These are phyloP conservation scores for Ophiosphaerella narmari DNA, from an alignment of 2,329 filamentous ascomycete species.

Conservation along the genomic window DNA sequence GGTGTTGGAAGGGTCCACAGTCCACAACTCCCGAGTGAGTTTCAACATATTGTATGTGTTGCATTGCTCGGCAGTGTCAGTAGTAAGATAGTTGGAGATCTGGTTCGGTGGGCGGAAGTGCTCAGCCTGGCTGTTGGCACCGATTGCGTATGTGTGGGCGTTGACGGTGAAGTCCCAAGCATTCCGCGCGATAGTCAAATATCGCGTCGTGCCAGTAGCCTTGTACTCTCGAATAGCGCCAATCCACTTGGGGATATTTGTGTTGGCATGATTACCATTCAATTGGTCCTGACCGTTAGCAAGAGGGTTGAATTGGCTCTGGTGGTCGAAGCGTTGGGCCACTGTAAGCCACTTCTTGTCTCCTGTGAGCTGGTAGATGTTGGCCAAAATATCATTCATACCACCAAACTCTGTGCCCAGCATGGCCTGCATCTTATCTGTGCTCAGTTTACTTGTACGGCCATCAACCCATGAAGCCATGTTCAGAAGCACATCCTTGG, in stretches of 20 bases:
- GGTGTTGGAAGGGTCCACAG: constrained; percentile 47
- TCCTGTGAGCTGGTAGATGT: constrained; percentile 54
- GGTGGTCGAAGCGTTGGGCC: constrained; percentile 58
- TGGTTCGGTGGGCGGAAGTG: constrained; percentile 56
- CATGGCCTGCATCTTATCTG: constrained; percentile 54
- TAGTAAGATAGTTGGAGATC: constrained; percentile 51
- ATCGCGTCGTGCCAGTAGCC: constrained; percentile 52
- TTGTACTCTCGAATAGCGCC: constrained; percentile 57
- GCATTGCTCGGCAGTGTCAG: constrained; percentile 58
- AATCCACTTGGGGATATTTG: constrained; percentile 60
- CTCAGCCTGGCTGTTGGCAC: constrained; percentile 59
- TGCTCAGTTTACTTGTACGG: constrained; percentile 51
- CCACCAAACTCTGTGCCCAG: constrained; percentile 58
- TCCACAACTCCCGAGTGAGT: constrained; percentile 58
- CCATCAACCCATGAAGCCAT: constrained; percentile 57
- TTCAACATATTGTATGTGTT: constrained; percentile 65
- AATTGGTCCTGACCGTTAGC: constrained; percentile 53
- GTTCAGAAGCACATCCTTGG: constrained; percentile 51
- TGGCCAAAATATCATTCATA: constrained; percentile 58
- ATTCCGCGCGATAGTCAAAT: constrained; percentile 56
- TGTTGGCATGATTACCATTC: constrained; percentile 58
- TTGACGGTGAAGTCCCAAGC: constrained; percentile 55
- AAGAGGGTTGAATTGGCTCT: constrained; percentile 53
- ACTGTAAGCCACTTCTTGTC: constrained; percentile 53
- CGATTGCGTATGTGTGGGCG: constrained; percentile 58